Evolutionary conservation across 2,329 filamentous ascomycete genomes (phyloP).

Genomic region (Colletotrichum chlorophyti): DNA sequence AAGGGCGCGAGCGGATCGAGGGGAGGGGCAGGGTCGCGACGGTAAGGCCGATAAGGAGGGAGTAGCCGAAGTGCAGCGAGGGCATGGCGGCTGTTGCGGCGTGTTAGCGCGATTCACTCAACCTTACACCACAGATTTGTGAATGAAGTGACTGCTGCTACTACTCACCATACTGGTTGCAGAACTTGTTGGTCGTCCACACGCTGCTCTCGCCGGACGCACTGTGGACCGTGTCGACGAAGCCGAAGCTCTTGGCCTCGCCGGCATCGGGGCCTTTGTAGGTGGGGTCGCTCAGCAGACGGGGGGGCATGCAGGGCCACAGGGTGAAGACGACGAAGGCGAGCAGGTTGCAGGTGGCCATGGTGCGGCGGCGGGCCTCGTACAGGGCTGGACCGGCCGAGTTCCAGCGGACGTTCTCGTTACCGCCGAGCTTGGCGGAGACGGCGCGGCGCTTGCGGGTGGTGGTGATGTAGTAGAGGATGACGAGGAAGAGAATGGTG

Average conservation of each 20-base stretch:
- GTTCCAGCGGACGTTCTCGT: constrained; percentile 34
- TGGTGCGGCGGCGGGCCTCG: constrained; percentile 62
- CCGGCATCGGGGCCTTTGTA: constrained; percentile 62
- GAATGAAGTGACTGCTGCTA: too few relatives aligned
- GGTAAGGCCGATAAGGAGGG: constrained; percentile 74
- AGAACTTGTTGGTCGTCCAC: constrained; percentile 69
- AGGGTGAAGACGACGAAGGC: constrained; percentile 59
- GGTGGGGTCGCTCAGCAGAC: constrained; percentile 58
- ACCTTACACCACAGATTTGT: too few relatives aligned
- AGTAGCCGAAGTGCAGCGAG: constrained; percentile 78
- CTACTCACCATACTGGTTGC: constrained; percentile 74
- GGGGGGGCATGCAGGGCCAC: constrained; percentile 62
- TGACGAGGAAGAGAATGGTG: constrained; percentile 71
- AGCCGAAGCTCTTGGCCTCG: constrained; percentile 63
- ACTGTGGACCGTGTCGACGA: constrained; percentile 57
- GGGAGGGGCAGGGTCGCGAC: constrained; percentile 70
- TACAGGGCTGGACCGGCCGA: constrained; percentile 55
- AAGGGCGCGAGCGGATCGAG: constrained; percentile 56
- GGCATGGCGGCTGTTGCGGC: constrained; percentile 72
- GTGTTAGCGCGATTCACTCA: too few relatives aligned
- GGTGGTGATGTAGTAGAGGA: constrained; percentile 75
- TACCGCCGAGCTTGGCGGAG: constrained; percentile 33
- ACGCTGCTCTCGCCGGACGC: constrained; percentile 57
- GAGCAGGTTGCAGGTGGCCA: constrained; percentile 60
- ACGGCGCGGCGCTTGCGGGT: constrained; percentile 56